Evolutionary conservation across 169 alveolate genomes (phyloP).

Genomic region (Theileria annulata): DNA sequence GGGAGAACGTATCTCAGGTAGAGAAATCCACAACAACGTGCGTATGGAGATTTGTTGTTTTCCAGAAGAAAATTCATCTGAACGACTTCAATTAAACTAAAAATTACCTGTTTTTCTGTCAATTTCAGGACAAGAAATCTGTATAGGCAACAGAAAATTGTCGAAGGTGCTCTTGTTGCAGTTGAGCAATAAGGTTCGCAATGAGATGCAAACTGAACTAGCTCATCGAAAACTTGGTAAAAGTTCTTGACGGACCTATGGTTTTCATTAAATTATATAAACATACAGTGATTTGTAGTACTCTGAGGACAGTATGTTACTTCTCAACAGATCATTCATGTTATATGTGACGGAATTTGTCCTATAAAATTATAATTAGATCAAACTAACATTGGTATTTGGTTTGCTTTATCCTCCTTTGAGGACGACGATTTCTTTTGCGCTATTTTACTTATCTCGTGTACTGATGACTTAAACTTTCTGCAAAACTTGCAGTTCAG

Average conservation of each 20-base stretch:
- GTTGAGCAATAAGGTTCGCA: constrained; percentile 78
- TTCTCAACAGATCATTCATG: constrained; percentile 70
- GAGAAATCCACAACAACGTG: constrained; percentile 66
- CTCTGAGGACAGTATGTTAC: constrained; percentile 74
- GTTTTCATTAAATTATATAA: no score
- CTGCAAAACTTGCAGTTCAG: constrained; percentile 66
- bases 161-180: constrained; percentile 76
- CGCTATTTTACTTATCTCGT: constrained; percentile 56
- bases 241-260: constrained; percentile 62
- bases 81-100: not conserved
- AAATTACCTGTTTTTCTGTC: constrained; percentile 71
- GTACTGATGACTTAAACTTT: constrained; percentile 65
- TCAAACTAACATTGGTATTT: constrained; percentile 42
- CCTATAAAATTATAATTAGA: constrained; percentile 10
- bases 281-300: constrained; percentile 73
- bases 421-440: constrained; percentile 19
- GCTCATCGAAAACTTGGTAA: constrained; percentile 68
- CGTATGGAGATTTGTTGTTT: constrained; percentile 49
- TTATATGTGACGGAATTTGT: constrained; percentile 73
- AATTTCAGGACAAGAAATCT: constrained; percentile 70
- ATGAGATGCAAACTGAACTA: constrained; percentile 75
- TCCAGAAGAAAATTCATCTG: constrained; percentile 50
- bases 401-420: constrained; percentile 40
- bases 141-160: constrained; percentile 77
- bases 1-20: constrained; percentile 59